phyloP scores from a whole-genome alignment of 441 rosid genomes.

The Gossypium schwendimanii region DNA sequence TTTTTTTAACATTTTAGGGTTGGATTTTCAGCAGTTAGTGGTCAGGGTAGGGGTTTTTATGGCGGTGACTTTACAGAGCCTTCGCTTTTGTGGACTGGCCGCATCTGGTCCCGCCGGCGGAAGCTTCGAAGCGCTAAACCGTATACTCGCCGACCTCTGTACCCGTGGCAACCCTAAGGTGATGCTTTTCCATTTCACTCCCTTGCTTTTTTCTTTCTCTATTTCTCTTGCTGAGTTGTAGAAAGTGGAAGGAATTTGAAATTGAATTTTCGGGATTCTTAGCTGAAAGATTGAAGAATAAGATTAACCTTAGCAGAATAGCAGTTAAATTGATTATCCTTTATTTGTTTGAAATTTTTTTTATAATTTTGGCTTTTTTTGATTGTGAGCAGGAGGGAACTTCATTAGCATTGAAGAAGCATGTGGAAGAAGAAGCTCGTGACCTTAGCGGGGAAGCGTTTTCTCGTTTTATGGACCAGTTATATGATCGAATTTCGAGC shows the following conservation, averaged over 20 bases:
- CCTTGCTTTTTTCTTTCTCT: constrained; percentile 3
- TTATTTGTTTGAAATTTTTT: not conserved
- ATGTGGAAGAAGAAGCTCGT: constrained; percentile 77
- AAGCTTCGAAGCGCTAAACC: constrained; percentile 67
- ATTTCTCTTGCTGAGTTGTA: not conserved
- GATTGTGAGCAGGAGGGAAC: constrained; percentile 58
- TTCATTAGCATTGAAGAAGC: constrained; percentile 66
- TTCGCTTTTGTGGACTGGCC: constrained; percentile 53
- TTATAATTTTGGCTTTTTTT: not conserved
- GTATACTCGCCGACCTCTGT: constrained; percentile 79
- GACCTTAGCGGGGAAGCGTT: constrained; percentile 87
- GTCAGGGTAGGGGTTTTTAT: constrained; percentile 10
- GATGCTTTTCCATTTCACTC: not conserved
- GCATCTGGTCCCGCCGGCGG: constrained; percentile 51
- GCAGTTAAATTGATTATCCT: not conserved
- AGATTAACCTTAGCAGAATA: not conserved
- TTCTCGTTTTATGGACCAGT: constrained; percentile 78
- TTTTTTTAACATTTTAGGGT: not conserved
- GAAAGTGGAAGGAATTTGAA: not conserved
- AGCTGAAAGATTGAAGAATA: not conserved
- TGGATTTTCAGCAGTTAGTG: not conserved
- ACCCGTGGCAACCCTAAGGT: constrained; percentile 81
- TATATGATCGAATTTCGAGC: constrained; percentile 62
- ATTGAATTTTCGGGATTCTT: not conserved
- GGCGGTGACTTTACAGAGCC: constrained; percentile 63